Percentiles rank a stretch among this genome's conserved stretches.
Evolutionary conservation across 768 basidiomycete genomes (phyloP).

Genomic region (Termitomyces titanicus): DNA sequence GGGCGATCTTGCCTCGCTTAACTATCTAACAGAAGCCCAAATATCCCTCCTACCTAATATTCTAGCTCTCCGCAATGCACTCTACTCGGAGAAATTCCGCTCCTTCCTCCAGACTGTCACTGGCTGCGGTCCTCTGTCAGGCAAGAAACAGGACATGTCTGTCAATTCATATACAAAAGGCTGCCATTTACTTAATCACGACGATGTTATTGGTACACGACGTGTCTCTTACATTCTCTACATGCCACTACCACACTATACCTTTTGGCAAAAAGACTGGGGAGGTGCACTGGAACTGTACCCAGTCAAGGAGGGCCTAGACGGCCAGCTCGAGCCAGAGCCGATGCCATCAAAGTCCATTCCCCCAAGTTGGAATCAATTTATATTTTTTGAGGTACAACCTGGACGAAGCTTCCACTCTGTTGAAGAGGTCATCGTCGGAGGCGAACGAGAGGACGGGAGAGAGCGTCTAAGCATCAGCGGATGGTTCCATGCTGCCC

Average conservation of each 20-base stretch:
- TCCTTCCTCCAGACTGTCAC: constrained; percentile 82
- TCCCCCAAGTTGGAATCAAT: constrained; percentile 86
- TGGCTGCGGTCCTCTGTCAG: constrained; percentile 88
- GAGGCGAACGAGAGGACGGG: constrained; percentile 61
- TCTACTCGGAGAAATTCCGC: constrained; percentile 85
- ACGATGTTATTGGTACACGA: constrained; percentile 95
- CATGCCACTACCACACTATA: constrained; percentile 75
- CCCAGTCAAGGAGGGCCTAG: constrained; percentile 58
- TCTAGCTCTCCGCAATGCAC: constrained; percentile 80
- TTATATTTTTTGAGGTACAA: constrained; percentile 88
- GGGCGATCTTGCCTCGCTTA: constrained; percentile 91
- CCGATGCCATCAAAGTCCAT: constrained; percentile 61
- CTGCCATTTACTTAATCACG: constrained; percentile 94
- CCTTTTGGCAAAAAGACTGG: constrained; percentile 84
- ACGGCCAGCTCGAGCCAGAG: constrained; percentile 68
- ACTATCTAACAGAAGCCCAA: constrained; percentile 76
- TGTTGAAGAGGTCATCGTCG: constrained; percentile 94
- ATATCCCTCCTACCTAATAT: constrained; percentile 78
- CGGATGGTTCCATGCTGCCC: constrained; percentile 95
- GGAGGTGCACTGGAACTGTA: constrained; percentile 95
- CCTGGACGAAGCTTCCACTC: constrained; percentile 95
- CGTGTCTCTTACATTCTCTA: constrained; percentile 96
- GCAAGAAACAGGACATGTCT: constrained; percentile 92
- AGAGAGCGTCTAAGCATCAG: constrained; percentile 81
- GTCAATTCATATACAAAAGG: constrained; percentile 89